Evolutionary conservation across 768 basidiomycete species (phyloP), one percentile per base, ranked within the genome.

Genomic region (Lactarius sanguifluus): DNA sequence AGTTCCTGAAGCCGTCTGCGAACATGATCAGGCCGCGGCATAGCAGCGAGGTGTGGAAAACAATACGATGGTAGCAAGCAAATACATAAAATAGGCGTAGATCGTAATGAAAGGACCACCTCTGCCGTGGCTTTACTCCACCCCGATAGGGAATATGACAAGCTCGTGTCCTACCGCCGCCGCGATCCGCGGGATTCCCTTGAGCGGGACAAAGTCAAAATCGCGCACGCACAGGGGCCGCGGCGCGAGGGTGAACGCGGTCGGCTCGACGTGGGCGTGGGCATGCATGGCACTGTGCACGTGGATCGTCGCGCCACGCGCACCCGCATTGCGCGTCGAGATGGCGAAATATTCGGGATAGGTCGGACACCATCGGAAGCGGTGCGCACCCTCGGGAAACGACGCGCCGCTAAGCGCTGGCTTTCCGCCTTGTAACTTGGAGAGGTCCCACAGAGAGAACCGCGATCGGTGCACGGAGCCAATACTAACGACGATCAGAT

Each of bases 281-380:
- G 82, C 81, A 23, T 66, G 65, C 61, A 66, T 25, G 55, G 81
- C 79, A 71, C 89, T 90, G 77, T 91, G 84, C 50, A 93, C 80
- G 71, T 91, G 83, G 45, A 94, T 80, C 36, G 83, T 76, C 34
- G 90, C 91, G 80, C 66, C 61, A 7, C 62, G 50, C 25, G 45
- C 47, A 4, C 83, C 56, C 45, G 38, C 50, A 41, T 54, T 83
- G 71, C 82, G 81, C 7, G 86, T 81, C 9, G 90, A 87, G 62
- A 92, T 85, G 45, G 88, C 92, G 76, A 94, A 94, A 71, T 87
- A 88, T 62, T 90, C 86, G 12, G 90, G 82, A 74, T 84, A 85
- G 18, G 89, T 88, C 28, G 82, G 86, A 70, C 88, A 92, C 92
- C 92, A 91, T 87, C 91, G 82, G 77, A 94, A 93, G 52, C 80